Evolutionary conservation across 768 basidiomycete species (phyloP), one percentile per base, ranked within the genome.

Genomic region (Leccinum uliginosum): DNA sequence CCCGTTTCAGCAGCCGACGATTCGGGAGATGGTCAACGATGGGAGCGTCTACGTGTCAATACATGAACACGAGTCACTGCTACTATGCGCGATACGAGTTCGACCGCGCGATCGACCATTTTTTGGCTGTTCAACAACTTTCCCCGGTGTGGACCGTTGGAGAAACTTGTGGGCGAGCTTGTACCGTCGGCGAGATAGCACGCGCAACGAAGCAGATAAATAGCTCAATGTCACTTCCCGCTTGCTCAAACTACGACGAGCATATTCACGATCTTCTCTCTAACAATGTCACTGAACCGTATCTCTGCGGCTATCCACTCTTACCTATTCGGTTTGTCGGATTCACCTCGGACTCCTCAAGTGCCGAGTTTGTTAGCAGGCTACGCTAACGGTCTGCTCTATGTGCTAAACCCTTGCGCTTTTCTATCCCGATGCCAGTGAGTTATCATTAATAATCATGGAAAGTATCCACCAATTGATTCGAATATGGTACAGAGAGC

Each of bases 371-470:
- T 62, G 1, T 35, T 66, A 1, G 59, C 51, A 0, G 65, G 65
- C 15, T 54, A 66, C 7, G 62, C 58, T 49, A 67, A 59, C 10
- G 62, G 55, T 7, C 5, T 67, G 17, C 27, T 54, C 2, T 61
- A 60, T 35, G 57, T 30, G 0, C 40, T 67, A 14, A 62, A 56
- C 21, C 67, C 65, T 12, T 17, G 55, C 6, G 49, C 10, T 0
- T 45, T 45, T 23, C 44, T 45, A 12, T 45, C 23, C 12, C 29
- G 26, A 52, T 68, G 67, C 63, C 67, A 57, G 67, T 68, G 54
- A 0, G 67, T 69, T 3, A 21, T n/a, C 29, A 29, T 29, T 27
- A 2, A 27, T 17, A 14, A 19, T 30, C 21, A n/a, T 38, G 27
- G 9, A n/a, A 3, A 26, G 4, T 9, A 10, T 45, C n/a, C 24